Evolutionary conservation across 2,329 filamentous ascomycete genomes (phyloP), one percentile per base, ranked within the genome.

Genomic region (Dactylellina drechsleri): DNA sequence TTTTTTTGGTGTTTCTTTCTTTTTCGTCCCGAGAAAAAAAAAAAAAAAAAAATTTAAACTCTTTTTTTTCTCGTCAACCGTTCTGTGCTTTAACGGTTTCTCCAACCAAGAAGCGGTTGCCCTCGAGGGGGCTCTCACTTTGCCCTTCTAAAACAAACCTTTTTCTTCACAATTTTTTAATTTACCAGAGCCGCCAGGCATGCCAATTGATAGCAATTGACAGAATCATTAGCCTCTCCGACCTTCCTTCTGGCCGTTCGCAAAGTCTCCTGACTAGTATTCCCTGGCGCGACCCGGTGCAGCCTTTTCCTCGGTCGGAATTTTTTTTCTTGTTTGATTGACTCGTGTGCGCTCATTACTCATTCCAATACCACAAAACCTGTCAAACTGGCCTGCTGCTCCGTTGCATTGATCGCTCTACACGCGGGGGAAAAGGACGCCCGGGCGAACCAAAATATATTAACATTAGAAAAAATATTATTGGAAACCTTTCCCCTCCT

Each of bases 311-410:
- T 66, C 56, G 70, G 57, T 57, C 62, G 41, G 41, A 28, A 23
- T 23, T 45, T 64, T 74, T 64, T 59, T 53, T 52, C 59, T 74
- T 41, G 58, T 56, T 67, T 31, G 70, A 66, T 43, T 57, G 43
- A 65, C 70, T 67, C 62, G 70, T 74, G 62, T 67, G 70, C 70
- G 57, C 70, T 54, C 60, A 49, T 49, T 58, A 59, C 50, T 40
- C 31, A 18, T 36, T 62, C 67, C 67, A 50, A 68, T 36, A 64
- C 43, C 59, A 23, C 41, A 50, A 23, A 28, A 8, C 47, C 62
- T 50, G 53, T 43, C 53, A n/a, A 52, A 50, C 61, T 31, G 31
- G 13, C 28, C 45, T 20, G 28, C 45, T 20, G 28, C 28, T 56
- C 28, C 41, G 20, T 45, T 31, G 16, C 41, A 49, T 59, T 31